Evolutionary conservation across 306 rosid species (phyloP).

Genomic region (Cicer cuneatum): DNA sequence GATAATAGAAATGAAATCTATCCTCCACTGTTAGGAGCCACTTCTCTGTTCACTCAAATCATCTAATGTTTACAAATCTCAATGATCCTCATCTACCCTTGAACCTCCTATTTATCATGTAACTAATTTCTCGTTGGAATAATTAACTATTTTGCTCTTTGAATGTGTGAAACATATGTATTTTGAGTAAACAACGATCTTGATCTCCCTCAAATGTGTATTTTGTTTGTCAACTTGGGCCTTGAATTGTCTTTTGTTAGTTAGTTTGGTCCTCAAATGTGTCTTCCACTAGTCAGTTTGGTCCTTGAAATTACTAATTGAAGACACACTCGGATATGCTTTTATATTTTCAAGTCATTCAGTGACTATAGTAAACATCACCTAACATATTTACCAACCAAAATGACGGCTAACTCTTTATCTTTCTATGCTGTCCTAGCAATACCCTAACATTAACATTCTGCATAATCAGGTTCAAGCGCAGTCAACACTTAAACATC

Average conservation of each 20-base stretch:
- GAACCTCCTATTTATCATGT: background rate
- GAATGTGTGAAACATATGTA: background rate
- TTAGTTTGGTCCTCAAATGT: background rate
- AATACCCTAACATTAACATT: conserved; percentile 11
- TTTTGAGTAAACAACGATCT: too few relatives aligned
- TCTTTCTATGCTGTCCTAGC: background rate
- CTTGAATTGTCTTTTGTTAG: background rate
- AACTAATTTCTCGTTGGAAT: background rate
- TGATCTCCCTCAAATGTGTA: background rate
- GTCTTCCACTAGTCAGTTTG: background rate
- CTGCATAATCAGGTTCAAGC: conserved; percentile 14
- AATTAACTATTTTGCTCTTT: background rate
- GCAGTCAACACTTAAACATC: conserved; percentile 22
- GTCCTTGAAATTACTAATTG: background rate
- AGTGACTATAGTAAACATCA: background rate
- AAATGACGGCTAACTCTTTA: background rate
- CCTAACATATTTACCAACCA: background rate
- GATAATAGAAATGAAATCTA: background rate
- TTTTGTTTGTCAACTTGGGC: background rate
- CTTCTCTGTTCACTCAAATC: background rate
- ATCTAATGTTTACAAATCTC: background rate
- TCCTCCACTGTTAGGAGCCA: background rate
- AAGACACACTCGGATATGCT: background rate
- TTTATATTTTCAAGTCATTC: background rate
- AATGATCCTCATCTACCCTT: conserved; percentile 1